phyloP scores from a whole-genome alignment of 176 grass and related monocot species.

The Carex kokanica region DNA sequence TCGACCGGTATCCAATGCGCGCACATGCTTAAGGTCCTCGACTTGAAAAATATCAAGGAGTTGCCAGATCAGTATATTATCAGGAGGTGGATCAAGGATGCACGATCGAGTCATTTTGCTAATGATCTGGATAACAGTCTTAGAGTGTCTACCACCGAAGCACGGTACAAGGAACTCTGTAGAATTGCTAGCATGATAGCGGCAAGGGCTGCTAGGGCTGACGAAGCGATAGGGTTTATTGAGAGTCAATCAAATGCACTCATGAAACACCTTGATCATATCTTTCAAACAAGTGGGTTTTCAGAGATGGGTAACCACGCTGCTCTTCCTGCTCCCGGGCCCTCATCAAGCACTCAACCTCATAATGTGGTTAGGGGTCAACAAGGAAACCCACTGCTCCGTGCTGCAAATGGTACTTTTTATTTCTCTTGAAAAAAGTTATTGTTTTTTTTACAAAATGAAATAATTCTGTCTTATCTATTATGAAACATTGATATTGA shows the following conservation, averaged over 20 bases:
- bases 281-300: constrained; percentile 52
- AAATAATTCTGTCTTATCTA: background rate
- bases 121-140: constrained; percentile 29
- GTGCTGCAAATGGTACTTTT: constrained; percentile 50
- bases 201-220: constrained; percentile 67
- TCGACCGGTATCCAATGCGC: constrained; percentile 69
- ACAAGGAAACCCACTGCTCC: constrained; percentile 45
- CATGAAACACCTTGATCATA: constrained; percentile 72
- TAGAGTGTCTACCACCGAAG: constrained; percentile 37
- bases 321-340: constrained; percentile 16
- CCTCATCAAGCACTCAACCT: constrained; percentile 51
- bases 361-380: constrained; percentile 50
- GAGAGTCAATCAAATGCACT: constrained; percentile 59
- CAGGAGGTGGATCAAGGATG: constrained; percentile 85
- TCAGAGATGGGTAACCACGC: constrained; percentile 47
- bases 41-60: constrained; percentile 94
- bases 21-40: constrained; percentile 80
- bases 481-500: background rate
- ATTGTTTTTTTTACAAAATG: background rate
- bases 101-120: constrained; percentile 38
- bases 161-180: constrained; percentile 49
- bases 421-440: constrained; percentile 8
- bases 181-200: constrained; percentile 64
- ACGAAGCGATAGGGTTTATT: constrained; percentile 63
- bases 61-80: constrained; percentile 79